A percentile compares a stretch with the other conserved stretches of the same genome.
Conservation (phyloP, 352 stramenopile species). For the Globisporangium acanthophoron region DNA sequence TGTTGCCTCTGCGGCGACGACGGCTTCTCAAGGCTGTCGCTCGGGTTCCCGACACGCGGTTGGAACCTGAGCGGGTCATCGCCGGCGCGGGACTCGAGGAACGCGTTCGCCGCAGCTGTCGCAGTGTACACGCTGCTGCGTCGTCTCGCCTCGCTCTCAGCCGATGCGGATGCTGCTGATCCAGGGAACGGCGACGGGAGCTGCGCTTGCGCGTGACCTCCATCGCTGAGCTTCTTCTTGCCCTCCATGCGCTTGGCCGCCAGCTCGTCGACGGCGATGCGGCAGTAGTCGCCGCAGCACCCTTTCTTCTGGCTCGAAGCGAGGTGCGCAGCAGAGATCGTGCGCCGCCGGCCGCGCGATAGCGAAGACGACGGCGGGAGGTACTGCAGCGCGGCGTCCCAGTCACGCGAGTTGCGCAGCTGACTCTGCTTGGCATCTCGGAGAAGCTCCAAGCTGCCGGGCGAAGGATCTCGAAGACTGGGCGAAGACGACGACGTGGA, state of each 20-base stretch:
- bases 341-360: constrained; percentile 44
- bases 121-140: constrained; percentile 46
- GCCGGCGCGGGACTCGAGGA: constrained; percentile 36
- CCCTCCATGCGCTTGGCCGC: constrained; percentile 32
- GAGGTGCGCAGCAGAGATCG: constrained; percentile 56
- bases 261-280: constrained; percentile 33
- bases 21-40: constrained; percentile 16
- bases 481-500: constrained; percentile 25
- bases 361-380: constrained; percentile 44
- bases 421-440: constrained; percentile 23
- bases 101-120: constrained; percentile 46
- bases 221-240: constrained; percentile 18
- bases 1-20: constrained; percentile 13
- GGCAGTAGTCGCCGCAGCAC: constrained; percentile 68
- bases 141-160: constrained; percentile 16
- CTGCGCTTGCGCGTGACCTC: background rate
- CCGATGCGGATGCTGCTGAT: constrained; percentile 3
- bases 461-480: constrained; percentile 8
- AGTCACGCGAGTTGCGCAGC: constrained; percentile 31
- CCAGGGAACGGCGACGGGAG: background rate
- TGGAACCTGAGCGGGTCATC: constrained; percentile 12
- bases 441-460: constrained; percentile 29
- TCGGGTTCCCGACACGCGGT: constrained; percentile 16
- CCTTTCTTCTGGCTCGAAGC: constrained; percentile 70
- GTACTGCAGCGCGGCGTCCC: constrained; percentile 51